Base-by-base conservation (phyloP, 2,329 filamentous ascomycete species). In the Berkeleyomyces basicola region DNA sequence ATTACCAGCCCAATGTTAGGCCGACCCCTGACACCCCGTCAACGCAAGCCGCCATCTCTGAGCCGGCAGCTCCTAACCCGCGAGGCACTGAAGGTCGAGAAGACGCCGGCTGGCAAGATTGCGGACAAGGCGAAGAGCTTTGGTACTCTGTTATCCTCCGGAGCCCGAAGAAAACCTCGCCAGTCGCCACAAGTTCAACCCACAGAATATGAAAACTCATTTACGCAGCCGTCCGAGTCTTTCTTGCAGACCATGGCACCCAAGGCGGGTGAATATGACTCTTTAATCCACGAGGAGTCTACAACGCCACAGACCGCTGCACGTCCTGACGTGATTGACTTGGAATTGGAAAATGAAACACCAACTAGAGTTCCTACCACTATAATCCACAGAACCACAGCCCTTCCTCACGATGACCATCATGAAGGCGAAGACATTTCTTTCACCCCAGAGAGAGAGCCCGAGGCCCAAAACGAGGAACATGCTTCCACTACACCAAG, bases 21-120 rank as follows among this genome's bases (percentile, higher is more conserved):
- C 33, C 63, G 63, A 4, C 66, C 69, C 40, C 69, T 70, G 39
- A 78, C 74, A 57, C 74, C 76, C 33, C 72, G 71, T 58, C 69
- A 70, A 31, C 68, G 65, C 40, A 74, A 70, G 39, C 51, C 67
- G 16, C 59, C 71, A 0, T 70, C 72, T 3, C 58, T 74, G n/a
- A 72, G 69, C 60, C 68, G 72, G 49, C 69, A 73, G 62, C 66
- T 74, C 4, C 69, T 74, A 53, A 63, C 69, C 14, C 68, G 67
- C 6, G 73, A 72, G 64, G 70, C 68, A 16, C 66, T 67, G 14
- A 69, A 71, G 61, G 43, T 58, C 16, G 55, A 65, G 42, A 49
- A 62, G 58, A 51, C 62, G 1, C 63, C 59, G 14, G 61, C 11
- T 36, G 36, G 49, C 11, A 39, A 59, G 31, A 36, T 23, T 9